Conservation (phyloP, 2,329 filamentous ascomycete genomes). For the Alternaria panax region DNA sequence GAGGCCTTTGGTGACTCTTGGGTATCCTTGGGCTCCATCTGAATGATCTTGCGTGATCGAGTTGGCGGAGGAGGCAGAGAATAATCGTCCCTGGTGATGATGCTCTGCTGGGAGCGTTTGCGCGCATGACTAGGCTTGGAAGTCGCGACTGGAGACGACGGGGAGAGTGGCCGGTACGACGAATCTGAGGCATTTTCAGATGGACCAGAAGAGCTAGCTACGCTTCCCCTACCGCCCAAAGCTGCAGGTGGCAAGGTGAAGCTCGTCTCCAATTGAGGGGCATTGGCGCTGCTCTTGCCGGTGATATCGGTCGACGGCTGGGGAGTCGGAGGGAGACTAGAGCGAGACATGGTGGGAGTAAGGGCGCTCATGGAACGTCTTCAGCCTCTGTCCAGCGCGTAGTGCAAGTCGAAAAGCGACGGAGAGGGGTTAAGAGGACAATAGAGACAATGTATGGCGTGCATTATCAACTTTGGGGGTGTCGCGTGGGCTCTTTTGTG, state of each 20-base stretch:
- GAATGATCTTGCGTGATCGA: conserved; percentile 92
- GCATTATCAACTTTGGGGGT: conserved; percentile 33
- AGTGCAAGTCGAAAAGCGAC: conserved; percentile 6
- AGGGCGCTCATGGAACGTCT: conserved; percentile 25
- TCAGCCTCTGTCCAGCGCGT: conserved; percentile 17
- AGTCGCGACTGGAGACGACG: conserved; percentile 46
- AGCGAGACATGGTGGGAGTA: conserved; percentile 66
- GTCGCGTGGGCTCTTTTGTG: conserved; percentile 41
- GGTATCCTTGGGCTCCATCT: conserved; percentile 78
- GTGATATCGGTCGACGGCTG: conserved; percentile 81
- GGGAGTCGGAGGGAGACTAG: conserved; percentile 75
- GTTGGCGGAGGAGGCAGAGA: conserved; percentile 91
- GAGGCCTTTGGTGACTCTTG: conserved; percentile 34
- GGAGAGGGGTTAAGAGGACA: conserved; percentile 19
- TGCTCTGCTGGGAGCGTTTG: conserved; percentile 43
- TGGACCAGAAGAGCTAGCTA: conserved; percentile 55
- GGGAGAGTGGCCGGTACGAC: conserved; percentile 59
- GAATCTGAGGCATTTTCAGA: conserved; percentile 59
- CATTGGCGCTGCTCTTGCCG: conserved; percentile 70
- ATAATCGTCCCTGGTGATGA: conserved; percentile 69
- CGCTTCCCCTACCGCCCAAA: conserved; percentile 59
- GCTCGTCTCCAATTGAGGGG: conserved; percentile 68
- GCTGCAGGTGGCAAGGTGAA: conserved; percentile 83
- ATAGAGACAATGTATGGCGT: conserved; percentile 16
- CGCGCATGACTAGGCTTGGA: conserved; percentile 42